Evolutionary conservation across 805 yeast genomes (phyloP), one percentile per base, ranked within the genome.

Genomic region (Suhomyces xylopsoci): DNA sequence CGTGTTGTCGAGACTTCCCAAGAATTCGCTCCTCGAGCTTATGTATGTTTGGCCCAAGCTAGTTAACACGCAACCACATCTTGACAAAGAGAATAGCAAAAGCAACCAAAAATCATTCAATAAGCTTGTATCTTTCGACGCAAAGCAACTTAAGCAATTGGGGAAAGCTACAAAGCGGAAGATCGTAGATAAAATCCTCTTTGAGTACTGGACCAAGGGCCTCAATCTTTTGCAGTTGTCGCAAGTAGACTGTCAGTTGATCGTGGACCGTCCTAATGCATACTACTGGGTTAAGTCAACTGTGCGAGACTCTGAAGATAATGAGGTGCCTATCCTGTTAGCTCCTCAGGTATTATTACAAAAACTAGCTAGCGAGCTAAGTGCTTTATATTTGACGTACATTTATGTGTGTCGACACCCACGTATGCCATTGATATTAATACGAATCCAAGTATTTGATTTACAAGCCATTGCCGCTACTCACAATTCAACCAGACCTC

Each of bases 391-490:
- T 65, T 64, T 81, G 55, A 77, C 82, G n/a, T 87, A 87, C 62
- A 77, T 87, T 10, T 86, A 85, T 62, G 79, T 85, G 22, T 82
- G 87, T 48, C 73, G 81, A 50, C 91, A 87, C 65, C 88, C 90
- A 3, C 69, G 69, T 7, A 74, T 81, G 43, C 90, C 91, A 0
- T 59, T 87, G 53, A 68, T 83, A 2, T 67, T 88, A 22, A 74
- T 87, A 7, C 67, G 96, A 47, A 74, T 88, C 20, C 96, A 88
- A 62, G 77, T 87, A 42, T 88, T 84, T 63, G 93, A 88, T 54
- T 50, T 71, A 47, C 62, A 66, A 26, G 55, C 58, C 10, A 55
- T 59, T 7, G 55, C 52, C 8, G 15, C 56, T 6, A 50, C 64
- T 1, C 56, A 56, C 10, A 42, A 53, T 15, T 51, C 51, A 17